Evolutionary conservation across 345 rosid species (phyloP), one percentile per base, ranked within the genome.

Genomic region (Schrenkiella parvula): DNA sequence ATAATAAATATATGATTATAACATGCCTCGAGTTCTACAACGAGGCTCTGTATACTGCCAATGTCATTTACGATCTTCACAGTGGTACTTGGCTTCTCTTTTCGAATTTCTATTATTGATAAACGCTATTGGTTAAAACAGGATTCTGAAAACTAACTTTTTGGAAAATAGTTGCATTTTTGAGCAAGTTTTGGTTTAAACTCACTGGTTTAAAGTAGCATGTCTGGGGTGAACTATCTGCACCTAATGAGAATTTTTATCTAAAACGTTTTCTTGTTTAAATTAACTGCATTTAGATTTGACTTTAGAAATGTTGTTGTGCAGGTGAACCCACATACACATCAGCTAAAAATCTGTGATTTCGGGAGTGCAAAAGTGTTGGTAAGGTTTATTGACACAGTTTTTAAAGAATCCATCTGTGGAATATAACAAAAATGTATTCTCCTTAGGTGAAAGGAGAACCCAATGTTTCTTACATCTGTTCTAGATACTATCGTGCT

Each of bases 341-440:
- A 91, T 81, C 97, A 91, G 77, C 82, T 91, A 78, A 91, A 91
- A 78, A 82, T 91, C 12, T 91, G 97, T 76, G 97, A 91, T 72
- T 91, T 91, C 60, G 95, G 97, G 80, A 91, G 97, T 80, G 97
- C 97, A 51, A 91, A 91, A 91, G 86, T 91, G 65, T 72, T 91
- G 87, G 97, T 91, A 81, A 79, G 79, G 39, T 73, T 68, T 32
- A 31, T 56, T 52, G 23, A 39, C 26, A 42, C 44, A 42, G 26
- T 22, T 71, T 58, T 41, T 22, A 19, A 56, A 8, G 17, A 47
- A 66, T 68, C 14, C 64, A 8, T 68, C 48, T 42, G 43, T 73
- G 64, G 61, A 74, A 39, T 63, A 43, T 74, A 56, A 42, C 64
- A 39, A 6, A 19, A 28, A 50, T 66, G 70, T 57, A 37, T 39